Evolutionary conservation across 139 green algal species (phyloP).

Genomic region (Closterium sp.): DNA sequence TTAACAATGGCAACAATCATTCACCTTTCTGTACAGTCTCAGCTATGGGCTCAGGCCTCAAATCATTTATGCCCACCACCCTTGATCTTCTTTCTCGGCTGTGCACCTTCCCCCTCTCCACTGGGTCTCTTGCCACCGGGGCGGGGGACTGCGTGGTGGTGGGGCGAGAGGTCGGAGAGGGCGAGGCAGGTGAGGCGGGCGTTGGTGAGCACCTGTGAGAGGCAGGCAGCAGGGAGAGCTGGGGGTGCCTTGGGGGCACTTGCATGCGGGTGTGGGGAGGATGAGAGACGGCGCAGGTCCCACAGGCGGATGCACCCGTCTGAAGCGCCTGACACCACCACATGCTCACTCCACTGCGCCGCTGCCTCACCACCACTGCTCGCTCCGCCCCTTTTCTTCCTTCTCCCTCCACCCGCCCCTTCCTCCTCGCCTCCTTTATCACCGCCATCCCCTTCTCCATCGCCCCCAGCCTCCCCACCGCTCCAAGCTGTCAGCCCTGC

Average conservation of each 20-base stretch:
- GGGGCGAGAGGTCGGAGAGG: background rate
- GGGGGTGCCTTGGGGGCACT: background rate
- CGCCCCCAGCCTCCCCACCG: background rate
- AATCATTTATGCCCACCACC: background rate
- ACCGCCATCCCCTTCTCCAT: background rate
- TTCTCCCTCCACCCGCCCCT: background rate
- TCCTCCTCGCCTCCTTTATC: background rate
- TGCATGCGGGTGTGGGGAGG: background rate
- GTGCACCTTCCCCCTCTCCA: background rate
- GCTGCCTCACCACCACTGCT: background rate
- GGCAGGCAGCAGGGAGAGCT: background rate
- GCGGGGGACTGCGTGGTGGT: background rate
- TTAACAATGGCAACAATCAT: too few species aligned
- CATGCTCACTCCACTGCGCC: background rate
- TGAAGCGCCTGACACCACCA: background rate
- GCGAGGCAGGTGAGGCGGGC: conserved; percentile 25
- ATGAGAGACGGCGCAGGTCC: background rate
- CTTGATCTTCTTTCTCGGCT: background rate
- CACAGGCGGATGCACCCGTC: background rate
- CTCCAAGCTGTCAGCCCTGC: background rate
- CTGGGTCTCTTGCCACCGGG: background rate
- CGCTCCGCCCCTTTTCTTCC: background rate
- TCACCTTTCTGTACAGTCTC: background rate
- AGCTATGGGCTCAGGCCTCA: background rate
- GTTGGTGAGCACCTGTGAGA: conserved; percentile 1